A percentile compares a stretch with the other conserved stretches of the same genome.
Evolutionary conservation across 495 filamentous ascomycete species (phyloP).

Genomic region (Bacidia gigantensis): DNA sequence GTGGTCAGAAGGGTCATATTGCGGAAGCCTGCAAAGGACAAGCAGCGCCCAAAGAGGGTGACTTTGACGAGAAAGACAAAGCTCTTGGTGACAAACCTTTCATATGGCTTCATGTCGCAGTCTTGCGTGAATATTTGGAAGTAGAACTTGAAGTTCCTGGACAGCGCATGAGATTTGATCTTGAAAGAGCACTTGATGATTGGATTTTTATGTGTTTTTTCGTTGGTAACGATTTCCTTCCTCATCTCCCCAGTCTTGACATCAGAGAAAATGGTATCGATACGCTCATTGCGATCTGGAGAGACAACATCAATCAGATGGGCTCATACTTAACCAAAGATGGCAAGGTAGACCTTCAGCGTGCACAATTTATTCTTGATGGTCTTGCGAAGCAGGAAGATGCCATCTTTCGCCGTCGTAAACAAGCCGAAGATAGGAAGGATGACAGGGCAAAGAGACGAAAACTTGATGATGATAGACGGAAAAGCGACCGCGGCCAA

Average conservation of each 20-base stretch:
- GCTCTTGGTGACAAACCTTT: constrained; percentile 66
- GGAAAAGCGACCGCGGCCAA: constrained; percentile 32
- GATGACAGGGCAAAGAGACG: constrained; percentile 65
- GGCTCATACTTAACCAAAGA: constrained; percentile 92
- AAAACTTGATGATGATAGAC: constrained; percentile 49
- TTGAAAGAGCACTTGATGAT: constrained; percentile 94
- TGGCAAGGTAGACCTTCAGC: constrained; percentile 74
- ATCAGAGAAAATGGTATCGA: constrained; percentile 97
- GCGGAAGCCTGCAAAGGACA: constrained; percentile 70
- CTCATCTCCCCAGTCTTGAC: constrained; percentile 89
- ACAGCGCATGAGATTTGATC: constrained; percentile 69
- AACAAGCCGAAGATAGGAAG: constrained; percentile 67
- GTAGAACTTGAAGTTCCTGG: constrained; percentile 72
- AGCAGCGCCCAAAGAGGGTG: constrained; percentile 69
- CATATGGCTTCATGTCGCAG: constrained; percentile 92
- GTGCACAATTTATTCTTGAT: constrained; percentile 75
- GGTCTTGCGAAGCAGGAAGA: constrained; percentile 91
- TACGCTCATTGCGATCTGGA: constrained; percentile 88
- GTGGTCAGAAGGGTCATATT: constrained; percentile 82
- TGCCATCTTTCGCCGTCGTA: constrained; percentile 76
- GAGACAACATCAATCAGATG: constrained; percentile 82
- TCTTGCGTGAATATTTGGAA: constrained; percentile 86
- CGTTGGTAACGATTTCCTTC: constrained; percentile 97
- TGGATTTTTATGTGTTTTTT: constrained; percentile 99
- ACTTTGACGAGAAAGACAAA: constrained; percentile 73